Evolutionary conservation across 768 basidiomycete species (phyloP).

Genomic region (Suillus paluster): DNA sequence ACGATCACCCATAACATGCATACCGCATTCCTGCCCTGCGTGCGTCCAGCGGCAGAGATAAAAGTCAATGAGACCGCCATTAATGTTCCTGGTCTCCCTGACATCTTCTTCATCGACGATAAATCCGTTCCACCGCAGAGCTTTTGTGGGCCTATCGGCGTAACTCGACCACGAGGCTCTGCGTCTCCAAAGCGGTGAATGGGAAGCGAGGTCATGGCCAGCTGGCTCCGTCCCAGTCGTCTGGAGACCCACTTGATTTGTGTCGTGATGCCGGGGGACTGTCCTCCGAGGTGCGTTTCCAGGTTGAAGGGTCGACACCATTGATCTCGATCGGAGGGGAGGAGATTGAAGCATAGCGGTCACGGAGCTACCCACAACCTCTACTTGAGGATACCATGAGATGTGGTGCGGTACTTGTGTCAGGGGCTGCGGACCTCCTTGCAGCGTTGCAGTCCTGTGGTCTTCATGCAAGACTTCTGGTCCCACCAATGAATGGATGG

Average conservation of each 20-base stretch:
- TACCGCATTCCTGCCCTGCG: conserved; percentile 25
- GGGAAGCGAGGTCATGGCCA: background rate
- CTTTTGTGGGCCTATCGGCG: background rate
- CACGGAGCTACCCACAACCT: background rate
- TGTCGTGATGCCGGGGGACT: background rate
- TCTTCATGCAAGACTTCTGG: conserved; percentile 1
- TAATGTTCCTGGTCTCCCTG: background rate
- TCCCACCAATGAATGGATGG: background rate
- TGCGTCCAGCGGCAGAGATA: conserved; percentile 32
- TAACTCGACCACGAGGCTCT: conserved; percentile 4
- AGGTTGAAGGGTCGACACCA: background rate
- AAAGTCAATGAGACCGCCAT: conserved; percentile 20
- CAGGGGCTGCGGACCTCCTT: background rate
- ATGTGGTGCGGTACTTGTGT: background rate
- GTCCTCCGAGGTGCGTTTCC: background rate
- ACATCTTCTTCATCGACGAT: conserved; percentile 3
- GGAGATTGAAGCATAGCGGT: background rate
- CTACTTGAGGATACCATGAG: conserved; percentile 5
- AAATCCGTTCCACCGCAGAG: background rate
- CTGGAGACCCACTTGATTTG: background rate
- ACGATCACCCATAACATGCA: conserved; percentile 31
- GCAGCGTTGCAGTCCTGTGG: background rate
- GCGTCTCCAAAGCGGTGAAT: background rate
- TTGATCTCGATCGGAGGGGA: background rate
- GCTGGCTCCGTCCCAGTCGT: background rate